A percentile compares a stretch with the other conserved stretches of the same genome.
Conservation (phyloP, 2,329 filamentous ascomycete genomes). For the Zymoseptoria ardabiliae region DNA sequence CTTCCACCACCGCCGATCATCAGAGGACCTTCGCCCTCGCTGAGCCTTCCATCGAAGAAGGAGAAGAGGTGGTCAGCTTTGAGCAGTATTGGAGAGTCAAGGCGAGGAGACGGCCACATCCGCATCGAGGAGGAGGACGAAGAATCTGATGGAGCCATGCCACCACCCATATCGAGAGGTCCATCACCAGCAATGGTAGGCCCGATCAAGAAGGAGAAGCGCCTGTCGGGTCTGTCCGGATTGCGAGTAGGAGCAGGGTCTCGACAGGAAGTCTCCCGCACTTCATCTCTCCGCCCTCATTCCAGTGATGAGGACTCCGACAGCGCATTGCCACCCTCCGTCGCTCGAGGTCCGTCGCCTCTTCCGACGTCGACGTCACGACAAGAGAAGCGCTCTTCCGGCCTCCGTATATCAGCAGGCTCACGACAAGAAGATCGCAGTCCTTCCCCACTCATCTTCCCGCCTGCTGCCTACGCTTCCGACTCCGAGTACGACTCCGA, state of each 20-base stretch:
- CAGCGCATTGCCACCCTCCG: neutral
- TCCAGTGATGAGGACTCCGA: neutral
- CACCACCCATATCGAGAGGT: neutral
- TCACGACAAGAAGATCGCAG: neutral
- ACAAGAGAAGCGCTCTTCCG: neutral
- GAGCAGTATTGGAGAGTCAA: neutral
- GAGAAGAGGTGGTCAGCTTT: neutral
- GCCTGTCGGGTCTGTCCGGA: neutral
- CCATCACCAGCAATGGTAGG: neutral
- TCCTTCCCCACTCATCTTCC: neutral
- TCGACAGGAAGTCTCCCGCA: neutral
- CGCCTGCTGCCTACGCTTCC: neutral
- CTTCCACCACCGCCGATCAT: neutral
- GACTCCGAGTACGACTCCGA: neutral
- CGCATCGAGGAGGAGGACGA: neutral
- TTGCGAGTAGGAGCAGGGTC: neutral
- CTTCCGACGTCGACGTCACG: neutral
- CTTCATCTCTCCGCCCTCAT: neutral
- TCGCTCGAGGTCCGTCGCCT: neutral
- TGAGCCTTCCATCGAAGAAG: neutral
- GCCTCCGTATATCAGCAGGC: neutral
- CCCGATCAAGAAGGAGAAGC: neutral
- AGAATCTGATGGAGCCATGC: neutral
- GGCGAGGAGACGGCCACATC: neutral
- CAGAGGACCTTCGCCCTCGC: neutral